Evolutionary conservation across 2,329 filamentous ascomycete species (phyloP), one percentile per base, ranked within the genome.

Genomic region (Corinectria fuckeliana): DNA sequence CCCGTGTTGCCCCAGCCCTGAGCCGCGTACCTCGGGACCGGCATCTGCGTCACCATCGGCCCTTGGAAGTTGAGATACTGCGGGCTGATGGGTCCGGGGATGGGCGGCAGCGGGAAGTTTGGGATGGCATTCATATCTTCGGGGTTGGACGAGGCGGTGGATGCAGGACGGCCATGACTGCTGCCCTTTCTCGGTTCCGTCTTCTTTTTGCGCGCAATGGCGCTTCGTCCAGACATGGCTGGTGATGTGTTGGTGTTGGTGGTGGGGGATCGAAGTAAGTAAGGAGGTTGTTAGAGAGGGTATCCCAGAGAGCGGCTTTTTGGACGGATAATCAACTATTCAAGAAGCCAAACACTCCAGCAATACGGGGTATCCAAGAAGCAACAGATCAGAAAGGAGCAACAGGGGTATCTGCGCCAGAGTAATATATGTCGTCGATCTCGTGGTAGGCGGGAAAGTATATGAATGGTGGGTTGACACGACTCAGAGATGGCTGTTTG

Each of bases 131-230:
- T 18, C 36, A 4, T 10, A 47, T 78, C 78, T 61, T 79, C 78
- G 25, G 75, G 73, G 25, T 79, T 78, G 3, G 76, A 76, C 39
- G 76, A 77, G 13, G 73, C 69, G 18, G 70, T 65, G 2, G 80
- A 80, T 55, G 75, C 74, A 16, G 76, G 72, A 8, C 77, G 74
- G 30, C 67, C 16, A 23, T 57, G 51, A 28, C 26, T 61, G 13
- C 30, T 18, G 9, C 38, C 23, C 16, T 77, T 76, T 32, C 67
- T 73, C 3, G 71, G 63, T 52, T 78, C 81, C 0, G 80, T 83
- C 63, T 83, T 84, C 75, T 85, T 85, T 71, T 85, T 85, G 68
- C 84, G 82, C 69, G 85, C 84, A 65, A 84, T 79, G 28, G 84
- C 84, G 72, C 84, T 86, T 55, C 84, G 77, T 60, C 83, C 84